phyloP scores from a whole-genome alignment of 1,284 basidiomycete genomes.

The Puccinia hordei region DNA sequence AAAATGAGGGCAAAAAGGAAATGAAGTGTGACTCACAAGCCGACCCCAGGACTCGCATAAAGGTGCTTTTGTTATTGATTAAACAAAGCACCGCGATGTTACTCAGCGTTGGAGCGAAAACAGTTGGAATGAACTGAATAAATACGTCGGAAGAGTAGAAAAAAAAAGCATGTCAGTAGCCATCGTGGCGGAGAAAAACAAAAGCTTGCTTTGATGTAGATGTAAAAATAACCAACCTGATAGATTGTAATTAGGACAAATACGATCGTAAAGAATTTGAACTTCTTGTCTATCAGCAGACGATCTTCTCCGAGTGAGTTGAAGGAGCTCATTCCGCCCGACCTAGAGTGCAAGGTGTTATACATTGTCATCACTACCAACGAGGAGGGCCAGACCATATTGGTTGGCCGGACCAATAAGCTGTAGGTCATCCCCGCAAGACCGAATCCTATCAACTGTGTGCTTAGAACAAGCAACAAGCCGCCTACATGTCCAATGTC shows the following conservation, averaged over 20 bases:
- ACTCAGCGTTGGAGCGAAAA: slow-evolving; percentile 58
- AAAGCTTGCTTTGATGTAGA: not conserved
- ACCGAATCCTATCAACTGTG: slow-evolving; percentile 65
- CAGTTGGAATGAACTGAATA: slow-evolving; percentile 58
- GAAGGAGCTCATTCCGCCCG: not conserved
- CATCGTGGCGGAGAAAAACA: not conserved
- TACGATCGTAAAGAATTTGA: slow-evolving; percentile 37
- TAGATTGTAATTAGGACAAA: slow-evolving; percentile 35
- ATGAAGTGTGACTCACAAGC: slow-evolving; percentile 53
- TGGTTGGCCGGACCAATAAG: slow-evolving; percentile 57
- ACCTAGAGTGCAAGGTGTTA: slow-evolving; percentile 56
- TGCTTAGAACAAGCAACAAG: slow-evolving; percentile 63
- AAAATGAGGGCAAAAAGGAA: not conserved
- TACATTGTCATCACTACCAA: slow-evolving; percentile 60
- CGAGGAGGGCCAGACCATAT: slow-evolving; percentile 57
- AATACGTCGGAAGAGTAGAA: not conserved
- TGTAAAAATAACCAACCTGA: slow-evolving; percentile 19
- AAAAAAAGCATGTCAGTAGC: not conserved
- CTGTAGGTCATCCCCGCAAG: slow-evolving; percentile 61
- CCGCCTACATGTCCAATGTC: slow-evolving; percentile 57
- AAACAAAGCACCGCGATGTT: slow-evolving; percentile 59
- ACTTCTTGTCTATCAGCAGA: slow-evolving; percentile 18
- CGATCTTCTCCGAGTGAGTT: not conserved
- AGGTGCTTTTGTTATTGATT: slow-evolving; percentile 55
- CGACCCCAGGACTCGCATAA: slow-evolving; percentile 57